A percentile compares a stretch with the other conserved stretches of the same genome.
phyloP scores from a whole-genome alignment of 2,329 filamentous ascomycete genomes.

The Aspergillus pseudonomiae region DNA sequence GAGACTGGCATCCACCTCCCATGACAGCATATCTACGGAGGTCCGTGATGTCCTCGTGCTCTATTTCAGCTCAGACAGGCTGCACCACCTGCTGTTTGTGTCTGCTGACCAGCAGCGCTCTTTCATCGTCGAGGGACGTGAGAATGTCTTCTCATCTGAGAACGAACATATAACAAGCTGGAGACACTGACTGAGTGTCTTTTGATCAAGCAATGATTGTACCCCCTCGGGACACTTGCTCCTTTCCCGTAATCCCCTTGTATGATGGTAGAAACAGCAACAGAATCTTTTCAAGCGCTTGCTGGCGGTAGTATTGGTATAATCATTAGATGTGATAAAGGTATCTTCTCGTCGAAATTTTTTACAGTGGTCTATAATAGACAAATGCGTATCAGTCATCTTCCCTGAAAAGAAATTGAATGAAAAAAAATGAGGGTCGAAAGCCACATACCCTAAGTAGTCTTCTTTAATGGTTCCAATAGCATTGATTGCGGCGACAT shows the following conservation, averaged over 20 bases:
- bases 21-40: not conserved
- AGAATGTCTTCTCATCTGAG: not conserved
- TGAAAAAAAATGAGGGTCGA: not conserved
- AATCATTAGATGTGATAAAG: slow-evolving; percentile 21
- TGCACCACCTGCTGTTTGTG: not conserved
- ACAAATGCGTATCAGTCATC: slow-evolving; percentile 16
- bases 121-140: not conserved
- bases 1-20: not conserved
- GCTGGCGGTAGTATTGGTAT: slow-evolving; percentile 17
- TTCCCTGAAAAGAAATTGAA: not conserved
- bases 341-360: slow-evolving; percentile 24
- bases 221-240: slow-evolving; percentile 5
- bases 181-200: not conserved
- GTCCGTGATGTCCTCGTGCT: not conserved
- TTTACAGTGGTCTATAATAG: slow-evolving; percentile 34
- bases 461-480: slow-evolving; percentile 94
- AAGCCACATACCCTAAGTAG: slow-evolving; percentile 48
- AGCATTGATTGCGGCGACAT: slow-evolving; percentile 93
- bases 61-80: not conserved
- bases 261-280: slow-evolving; percentile 7
- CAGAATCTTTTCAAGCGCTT: slow-evolving; percentile 6
- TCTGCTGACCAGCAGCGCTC: not conserved
- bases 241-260: not conserved
- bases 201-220: slow-evolving; percentile 1
- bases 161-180: not conserved